Evolutionary conservation across 495 filamentous ascomycete genomes (phyloP).

Genomic region (Penicillium lividum): DNA sequence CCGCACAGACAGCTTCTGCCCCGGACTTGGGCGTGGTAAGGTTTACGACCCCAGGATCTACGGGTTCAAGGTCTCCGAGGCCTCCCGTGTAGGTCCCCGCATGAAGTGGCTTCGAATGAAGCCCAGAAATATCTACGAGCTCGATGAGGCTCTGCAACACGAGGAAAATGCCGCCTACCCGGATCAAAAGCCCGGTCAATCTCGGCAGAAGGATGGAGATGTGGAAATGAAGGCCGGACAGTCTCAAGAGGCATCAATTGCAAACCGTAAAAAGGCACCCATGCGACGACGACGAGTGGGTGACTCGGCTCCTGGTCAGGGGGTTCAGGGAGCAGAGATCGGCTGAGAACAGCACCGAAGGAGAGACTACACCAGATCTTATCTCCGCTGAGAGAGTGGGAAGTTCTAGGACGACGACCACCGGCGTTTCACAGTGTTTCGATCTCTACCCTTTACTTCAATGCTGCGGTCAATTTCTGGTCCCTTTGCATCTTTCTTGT

Average conservation of each 20-base stretch:
- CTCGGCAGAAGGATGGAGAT: constrained; percentile 55
- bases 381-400: background rate
- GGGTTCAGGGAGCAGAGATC: constrained; percentile 39
- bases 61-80: constrained; percentile 89
- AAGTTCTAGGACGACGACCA: background rate
- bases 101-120: constrained; percentile 95
- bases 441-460: background rate
- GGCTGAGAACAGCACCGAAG: constrained; percentile 14
- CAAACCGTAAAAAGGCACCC: constrained; percentile 52
- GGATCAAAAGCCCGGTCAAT: constrained; percentile 21
- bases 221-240: constrained; percentile 35
- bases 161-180: constrained; percentile 5
- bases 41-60: constrained; percentile 97
- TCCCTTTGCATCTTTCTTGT: background rate
- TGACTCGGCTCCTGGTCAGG: constrained; percentile 30
- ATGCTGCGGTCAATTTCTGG: background rate
- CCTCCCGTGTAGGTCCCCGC: constrained; percentile 80
- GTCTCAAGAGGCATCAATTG: constrained; percentile 41
- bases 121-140: constrained; percentile 72
- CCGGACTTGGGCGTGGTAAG: constrained; percentile 77
- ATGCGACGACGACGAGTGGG: constrained; percentile 47
- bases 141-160: constrained; percentile 65
- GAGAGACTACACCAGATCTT: background rate
- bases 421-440: background rate
- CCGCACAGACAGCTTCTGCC: constrained; percentile 76